Base-by-base conservation (phyloP, 441 rosid genomes). In the Omphalea diandra region DNA sequence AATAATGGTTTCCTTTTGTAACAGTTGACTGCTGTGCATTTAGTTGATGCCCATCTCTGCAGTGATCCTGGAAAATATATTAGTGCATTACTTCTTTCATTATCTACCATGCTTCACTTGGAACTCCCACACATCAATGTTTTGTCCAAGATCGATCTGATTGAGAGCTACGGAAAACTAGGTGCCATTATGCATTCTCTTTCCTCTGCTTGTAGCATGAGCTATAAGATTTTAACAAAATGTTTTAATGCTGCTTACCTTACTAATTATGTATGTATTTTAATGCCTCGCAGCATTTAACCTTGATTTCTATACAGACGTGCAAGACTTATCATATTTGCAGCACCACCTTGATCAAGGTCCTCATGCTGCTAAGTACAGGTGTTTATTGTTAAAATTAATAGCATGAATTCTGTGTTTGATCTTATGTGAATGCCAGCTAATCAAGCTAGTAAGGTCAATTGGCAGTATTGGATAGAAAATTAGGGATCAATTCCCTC, bases 71-170 rank as follows among this genome's bases (percentile, higher is more conserved):
- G 87, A 56, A 94, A 92, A 82, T 92, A 89, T 70, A 74, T 92
- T 49, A 92, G 98, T 69, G 91, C 90, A 2, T 81, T 94, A 73
- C 85, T 90, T 76, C 94, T 88, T 49, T 89, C 97, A 0, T 74
- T 94, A 61, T 90, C 98, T 32, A 89, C 97, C 67, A 92, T 90
- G 98, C 73, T 92, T 71, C 99, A 94, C 82, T 63, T 94, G 85
- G 99, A 94, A 79, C 90, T 94, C 65, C 97, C 97, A 6, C 98
- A 90, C 27, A 53, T 92, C 74, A 94, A 94, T 77, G 4, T 50
- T 27, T 50, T 50, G 9, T 50, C 98, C 55, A 94, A 94, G 84
- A 94, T 92, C 22, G 98, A 94, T 76, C 82, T 94, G 31, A 83
- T 88, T 73, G 98, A 87, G 79, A 92, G 74, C 86, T 90, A 89